Percentiles rank a stretch among this genome's conserved stretches.
Conservation (phyloP, 2,329 filamentous ascomycete genomes). For the Drechslerella coelobrocha region DNA sequence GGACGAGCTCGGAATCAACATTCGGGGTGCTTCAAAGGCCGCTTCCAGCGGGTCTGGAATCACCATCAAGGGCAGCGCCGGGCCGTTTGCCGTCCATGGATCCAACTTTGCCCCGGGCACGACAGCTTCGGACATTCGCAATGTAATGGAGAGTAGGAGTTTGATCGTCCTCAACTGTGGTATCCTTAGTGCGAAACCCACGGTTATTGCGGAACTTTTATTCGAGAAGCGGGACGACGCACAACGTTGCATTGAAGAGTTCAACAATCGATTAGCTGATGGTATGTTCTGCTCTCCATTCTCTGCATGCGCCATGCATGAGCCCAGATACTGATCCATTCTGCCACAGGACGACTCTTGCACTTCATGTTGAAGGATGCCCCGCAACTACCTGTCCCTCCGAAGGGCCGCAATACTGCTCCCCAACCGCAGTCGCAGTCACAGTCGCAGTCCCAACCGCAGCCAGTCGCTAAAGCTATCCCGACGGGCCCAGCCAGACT, state of each 20-base stretch:
- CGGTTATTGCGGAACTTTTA: constrained; percentile 78
- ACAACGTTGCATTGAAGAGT: constrained; percentile 75
- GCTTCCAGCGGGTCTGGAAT: constrained; percentile 62
- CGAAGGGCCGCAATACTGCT: constrained; percentile 10
- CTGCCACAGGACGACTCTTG: constrained; percentile 51
- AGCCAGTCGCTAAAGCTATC: constrained; percentile 29
- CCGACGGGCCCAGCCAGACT: constrained; percentile 37
- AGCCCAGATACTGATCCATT: constrained; percentile 13
- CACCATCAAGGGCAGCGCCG: constrained; percentile 74
- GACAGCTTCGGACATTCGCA: constrained; percentile 81
- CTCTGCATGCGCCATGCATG: constrained; percentile 36
- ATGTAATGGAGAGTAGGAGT: constrained; percentile 77
- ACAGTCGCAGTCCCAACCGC: too few species aligned
- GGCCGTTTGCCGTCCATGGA: constrained; percentile 74
- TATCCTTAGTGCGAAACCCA: constrained; percentile 71
- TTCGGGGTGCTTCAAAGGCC: constrained; percentile 56
- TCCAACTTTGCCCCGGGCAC: constrained; percentile 85
- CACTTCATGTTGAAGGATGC: constrained; percentile 53
- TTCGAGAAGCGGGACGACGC: constrained; percentile 76
- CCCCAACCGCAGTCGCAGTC: constrained; percentile 24
- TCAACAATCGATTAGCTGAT: constrained; percentile 72
- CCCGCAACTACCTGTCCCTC: constrained; percentile 50
- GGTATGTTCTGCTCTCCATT: constrained; percentile 61
- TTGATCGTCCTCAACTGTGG: constrained; percentile 69
- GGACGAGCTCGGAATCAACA: constrained; percentile 56